Conservation (phyloP, 2,329 filamentous ascomycete genomes). For the Plenodomus biglobosus region DNA sequence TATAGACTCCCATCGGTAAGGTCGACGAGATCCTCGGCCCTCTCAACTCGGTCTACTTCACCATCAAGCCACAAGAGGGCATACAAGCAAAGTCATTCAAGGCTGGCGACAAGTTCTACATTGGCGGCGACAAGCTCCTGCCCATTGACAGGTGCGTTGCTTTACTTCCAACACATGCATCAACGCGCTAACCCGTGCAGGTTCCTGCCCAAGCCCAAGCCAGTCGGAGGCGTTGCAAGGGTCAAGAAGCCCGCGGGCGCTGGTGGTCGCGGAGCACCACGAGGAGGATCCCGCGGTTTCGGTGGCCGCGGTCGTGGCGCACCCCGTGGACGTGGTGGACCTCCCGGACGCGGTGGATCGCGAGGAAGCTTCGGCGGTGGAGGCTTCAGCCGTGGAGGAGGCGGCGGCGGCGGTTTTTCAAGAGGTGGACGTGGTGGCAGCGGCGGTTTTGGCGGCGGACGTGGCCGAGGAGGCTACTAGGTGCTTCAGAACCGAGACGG, state of each 20-base stretch:
- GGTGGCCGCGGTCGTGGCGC: slow-evolving; percentile 51
- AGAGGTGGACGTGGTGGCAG: slow-evolving; percentile 28
- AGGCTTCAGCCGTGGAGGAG: slow-evolving; percentile 32
- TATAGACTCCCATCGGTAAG: slow-evolving; percentile 82
- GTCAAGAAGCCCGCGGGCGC: slow-evolving; percentile 69
- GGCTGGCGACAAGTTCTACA: slow-evolving; percentile 95
- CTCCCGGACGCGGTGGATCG: slow-evolving; percentile 55
- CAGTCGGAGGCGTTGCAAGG: slow-evolving; percentile 66
- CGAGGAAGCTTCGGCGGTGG: slow-evolving; percentile 45
- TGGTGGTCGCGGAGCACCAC: slow-evolving; percentile 55
- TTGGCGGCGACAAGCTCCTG: slow-evolving; percentile 89
- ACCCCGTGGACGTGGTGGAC: slow-evolving; percentile 52
- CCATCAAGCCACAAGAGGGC: slow-evolving; percentile 93
- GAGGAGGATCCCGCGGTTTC: slow-evolving; percentile 33
- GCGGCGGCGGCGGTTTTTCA: slow-evolving; percentile 35
- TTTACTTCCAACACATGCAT: neutral
- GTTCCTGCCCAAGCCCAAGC: slow-evolving; percentile 94
- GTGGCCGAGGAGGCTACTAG: slow-evolving; percentile 39
- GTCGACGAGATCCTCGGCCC: slow-evolving; percentile 97
- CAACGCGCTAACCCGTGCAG: slow-evolving; percentile 43
- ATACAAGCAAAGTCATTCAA: slow-evolving; percentile 96
- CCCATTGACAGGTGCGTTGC: slow-evolving; percentile 75
- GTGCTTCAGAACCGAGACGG: slow-evolving; percentile 9
- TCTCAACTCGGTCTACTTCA: slow-evolving; percentile 98
- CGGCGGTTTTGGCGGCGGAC: slow-evolving; percentile 32